phyloP scores from a whole-genome alignment of 306 rosid genomes.

The Medicago lupulina region DNA sequence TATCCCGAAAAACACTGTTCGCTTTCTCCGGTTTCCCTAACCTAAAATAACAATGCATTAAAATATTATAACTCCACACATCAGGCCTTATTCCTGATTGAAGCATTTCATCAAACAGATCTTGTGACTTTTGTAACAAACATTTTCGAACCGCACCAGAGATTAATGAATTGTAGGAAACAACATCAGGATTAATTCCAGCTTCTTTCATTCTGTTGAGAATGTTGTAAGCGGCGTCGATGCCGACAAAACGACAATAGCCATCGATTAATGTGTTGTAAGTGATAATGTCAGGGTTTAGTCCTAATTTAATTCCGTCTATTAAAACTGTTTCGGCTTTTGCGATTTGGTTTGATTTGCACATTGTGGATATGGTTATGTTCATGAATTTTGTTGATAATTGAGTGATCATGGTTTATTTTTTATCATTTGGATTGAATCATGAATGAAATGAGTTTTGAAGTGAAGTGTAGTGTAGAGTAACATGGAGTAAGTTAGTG shows the following conservation, averaged over 20 bases:
- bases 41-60: conserved; percentile 76
- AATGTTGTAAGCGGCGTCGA: conserved; percentile 61
- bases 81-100: conserved; percentile 62
- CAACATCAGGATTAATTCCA: conserved; percentile 67
- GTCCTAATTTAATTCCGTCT: conserved; percentile 70
- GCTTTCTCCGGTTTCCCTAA: conserved; percentile 81
- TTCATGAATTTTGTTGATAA: conserved; percentile 74
- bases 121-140: conserved; percentile 47
- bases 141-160: conserved; percentile 58
- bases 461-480: too few relatives aligned
- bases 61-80: conserved; percentile 72
- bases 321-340: conserved; percentile 66
- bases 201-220: conserved; percentile 75
- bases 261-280: conserved; percentile 80
- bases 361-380: conserved; percentile 63
- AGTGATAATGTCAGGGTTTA: conserved; percentile 68
- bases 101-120: conserved; percentile 78
- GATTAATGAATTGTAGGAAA: conserved; percentile 73
- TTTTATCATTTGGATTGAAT: not conserved
- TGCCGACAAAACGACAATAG: conserved; percentile 60
- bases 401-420: conserved; percentile 48
- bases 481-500: too few relatives aligned
- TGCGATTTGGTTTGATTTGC: conserved; percentile 53
- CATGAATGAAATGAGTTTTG: too few relatives aligned
- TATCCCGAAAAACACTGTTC: conserved; percentile 55